Conservation (phyloP, 257 asterid species). For the Catharanthus roseus region DNA sequence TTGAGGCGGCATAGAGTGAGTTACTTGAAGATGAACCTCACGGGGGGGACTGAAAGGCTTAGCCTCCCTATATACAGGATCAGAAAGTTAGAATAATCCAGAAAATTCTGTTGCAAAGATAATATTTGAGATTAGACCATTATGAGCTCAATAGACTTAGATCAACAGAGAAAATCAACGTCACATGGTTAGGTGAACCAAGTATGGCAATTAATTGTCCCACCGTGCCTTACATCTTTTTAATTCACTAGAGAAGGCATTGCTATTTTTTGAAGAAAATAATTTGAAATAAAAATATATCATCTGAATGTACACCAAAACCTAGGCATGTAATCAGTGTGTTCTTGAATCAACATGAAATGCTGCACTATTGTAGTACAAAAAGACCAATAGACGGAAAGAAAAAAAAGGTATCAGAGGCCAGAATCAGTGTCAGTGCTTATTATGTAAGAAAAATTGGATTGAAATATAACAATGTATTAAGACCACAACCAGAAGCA, state of each 20-base stretch:
- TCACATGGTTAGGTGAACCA: too few species aligned
- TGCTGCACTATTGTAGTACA: neutral
- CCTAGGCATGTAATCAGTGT: neutral
- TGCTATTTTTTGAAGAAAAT: too few species aligned
- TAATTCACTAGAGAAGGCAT: neutral
- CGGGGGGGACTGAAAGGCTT: conserved; percentile 55
- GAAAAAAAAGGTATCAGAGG: neutral
- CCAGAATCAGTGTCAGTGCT: neutral
- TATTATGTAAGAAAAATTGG: neutral
- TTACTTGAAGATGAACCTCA: conserved; percentile 66
- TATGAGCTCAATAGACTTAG: neutral
- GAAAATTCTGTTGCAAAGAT: neutral
- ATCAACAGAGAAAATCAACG: conserved; percentile 1
- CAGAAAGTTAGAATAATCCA: neutral
- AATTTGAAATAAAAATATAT: neutral
- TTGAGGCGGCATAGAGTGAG: conserved; percentile 79
- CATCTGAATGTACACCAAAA: too few species aligned
- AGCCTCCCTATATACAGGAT: conserved; percentile 35
- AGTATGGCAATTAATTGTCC: too few species aligned
- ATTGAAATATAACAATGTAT: neutral
- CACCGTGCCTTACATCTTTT: neutral
- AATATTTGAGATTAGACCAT: neutral
- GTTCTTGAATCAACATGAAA: neutral
- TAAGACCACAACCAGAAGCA: neutral
- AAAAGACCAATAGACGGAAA: neutral